phyloP scores from a whole-genome alignment of 306 rosid genomes.

The Pueraria montana region DNA sequence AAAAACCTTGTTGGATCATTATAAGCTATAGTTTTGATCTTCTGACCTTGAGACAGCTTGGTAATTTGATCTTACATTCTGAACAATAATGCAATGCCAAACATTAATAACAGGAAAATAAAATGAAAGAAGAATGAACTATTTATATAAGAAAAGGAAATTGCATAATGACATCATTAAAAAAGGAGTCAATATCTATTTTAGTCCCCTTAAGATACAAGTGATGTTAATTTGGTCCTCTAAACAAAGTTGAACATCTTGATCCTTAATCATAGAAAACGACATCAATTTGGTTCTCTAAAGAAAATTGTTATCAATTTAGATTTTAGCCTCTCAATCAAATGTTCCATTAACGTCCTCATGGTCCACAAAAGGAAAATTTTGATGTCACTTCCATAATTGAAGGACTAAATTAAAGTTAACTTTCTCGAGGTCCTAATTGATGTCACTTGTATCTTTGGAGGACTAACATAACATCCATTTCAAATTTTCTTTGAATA shows the following conservation, averaged over 20 bases:
- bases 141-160: background rate
- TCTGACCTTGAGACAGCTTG: conserved; percentile 57
- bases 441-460: background rate
- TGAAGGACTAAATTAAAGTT: background rate
- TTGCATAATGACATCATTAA: background rate
- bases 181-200: conserved; percentile 1
- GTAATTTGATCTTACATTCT: conserved; percentile 87
- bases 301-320: conserved; percentile 11
- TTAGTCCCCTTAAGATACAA: conserved; percentile 2
- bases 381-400: background rate
- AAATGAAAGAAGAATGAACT: background rate
- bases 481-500: background rate
- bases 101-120: background rate
- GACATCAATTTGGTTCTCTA: conserved; percentile 10
- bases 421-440: conserved; percentile 19
- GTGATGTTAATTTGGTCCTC: conserved; percentile 29
- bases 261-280: conserved; percentile 7
- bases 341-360: background rate
- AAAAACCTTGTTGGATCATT: conserved; percentile 45
- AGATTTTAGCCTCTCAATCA: conserved; percentile 8
- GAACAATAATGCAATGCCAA: conserved; percentile 39
- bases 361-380: background rate
- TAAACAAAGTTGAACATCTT: conserved; percentile 1
- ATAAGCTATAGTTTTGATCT: conserved; percentile 48
- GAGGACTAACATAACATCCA: conserved; percentile 27